Base-by-base conservation (phyloP, 208 protist species). In the Trypanosoma platydactyli region DNA sequence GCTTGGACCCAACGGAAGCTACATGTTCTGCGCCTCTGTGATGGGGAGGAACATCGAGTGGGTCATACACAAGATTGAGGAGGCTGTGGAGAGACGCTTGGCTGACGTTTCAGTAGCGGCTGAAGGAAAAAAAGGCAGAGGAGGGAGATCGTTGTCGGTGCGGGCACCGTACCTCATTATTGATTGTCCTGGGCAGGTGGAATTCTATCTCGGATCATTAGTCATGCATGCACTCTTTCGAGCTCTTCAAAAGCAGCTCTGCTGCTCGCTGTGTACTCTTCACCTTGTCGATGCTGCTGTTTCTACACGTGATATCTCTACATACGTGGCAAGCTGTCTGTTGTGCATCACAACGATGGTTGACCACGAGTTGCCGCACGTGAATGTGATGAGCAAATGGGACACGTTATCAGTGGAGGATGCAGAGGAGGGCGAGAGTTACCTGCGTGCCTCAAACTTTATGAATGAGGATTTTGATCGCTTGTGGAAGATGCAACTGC, bases 151-250 rank as follows among this genome's bases (percentile, higher is more conserved):
- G 9, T 35, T 35, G 50, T 48, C n/a, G 9, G 58, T 50, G 30
- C 75, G 81, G 16, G 76, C 80, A 18, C 95, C 91, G 45, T 91
- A 97, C 67, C 59, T 99, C 11, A 70, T 99, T 33, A 94, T 99
- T 49, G 98, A 99, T 84, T 98, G 89, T 66, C 98, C 98, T 0
- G 98, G 98, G 7, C 98, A 99, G 81, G 97, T 99, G 15, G 98
- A 99, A 83, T 95, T 99, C 33, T 99, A 99, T 73, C 86, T 98
- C 24, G 91, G 99, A 75, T 85, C 98, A 61, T 73, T 83, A 16
- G 61, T 86, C 22, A 81, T 99, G 58, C 84, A 88, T 40, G 67
- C 71, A 5, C 87, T 99, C 60, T 79, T 97, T 30, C 57, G 68
- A 25, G 77, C 66, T 9, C 52, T 97, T 4, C 72, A 86, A 50